Percentiles rank a stretch among this genome's conserved stretches.
Evolutionary conservation across 1,284 basidiomycete species (phyloP).

Genomic region (Moesziomyces aphidis): DNA sequence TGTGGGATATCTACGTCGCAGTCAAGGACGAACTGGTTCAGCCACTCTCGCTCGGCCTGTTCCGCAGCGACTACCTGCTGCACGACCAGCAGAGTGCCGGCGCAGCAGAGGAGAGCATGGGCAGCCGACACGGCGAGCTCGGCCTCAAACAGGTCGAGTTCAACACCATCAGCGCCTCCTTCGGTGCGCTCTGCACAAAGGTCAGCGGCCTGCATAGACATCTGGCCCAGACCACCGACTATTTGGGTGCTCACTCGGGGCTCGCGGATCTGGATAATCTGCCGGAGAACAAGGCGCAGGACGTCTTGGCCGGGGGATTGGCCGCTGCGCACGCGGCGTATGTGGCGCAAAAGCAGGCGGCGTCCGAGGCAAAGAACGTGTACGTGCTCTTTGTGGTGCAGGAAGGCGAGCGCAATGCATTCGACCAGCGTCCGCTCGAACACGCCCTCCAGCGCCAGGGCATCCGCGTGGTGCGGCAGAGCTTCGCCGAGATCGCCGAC

Average conservation of each 20-base stretch:
- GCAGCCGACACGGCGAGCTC: constrained; percentile 58
- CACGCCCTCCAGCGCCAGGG: constrained; percentile 79
- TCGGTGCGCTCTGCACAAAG: constrained; percentile 83
- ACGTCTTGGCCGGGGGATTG: constrained; percentile 80
- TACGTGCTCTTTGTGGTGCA: constrained; percentile 89
- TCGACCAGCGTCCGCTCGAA: constrained; percentile 91
- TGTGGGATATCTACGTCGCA: constrained; percentile 87
- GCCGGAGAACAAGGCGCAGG: constrained; percentile 80
- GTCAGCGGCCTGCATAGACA: constrained; percentile 78
- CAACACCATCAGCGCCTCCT: constrained; percentile 94
- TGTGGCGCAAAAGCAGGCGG: constrained; percentile 61
- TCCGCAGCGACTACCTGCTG: constrained; percentile 94
- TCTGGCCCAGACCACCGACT: constrained; percentile 26
- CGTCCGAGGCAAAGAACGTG: constrained; percentile 4
- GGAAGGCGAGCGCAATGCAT: constrained; percentile 90
- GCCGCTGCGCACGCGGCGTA: constrained; percentile 84
- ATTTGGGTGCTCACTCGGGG: constrained; percentile 73
- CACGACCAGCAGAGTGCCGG: constrained; percentile 70
- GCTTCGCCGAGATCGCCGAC: constrained; percentile 46
- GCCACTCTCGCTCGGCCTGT: constrained; percentile 89
- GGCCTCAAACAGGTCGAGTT: constrained; percentile 95
- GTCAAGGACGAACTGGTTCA: constrained; percentile 71
- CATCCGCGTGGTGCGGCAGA: constrained; percentile 49
- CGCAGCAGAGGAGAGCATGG: neutral
- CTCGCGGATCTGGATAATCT: constrained; percentile 74